Evolutionary conservation across 495 filamentous ascomycete species (phyloP), one percentile per base, ranked within the genome.

Genomic region (Hypomontagnella monticulosa): DNA sequence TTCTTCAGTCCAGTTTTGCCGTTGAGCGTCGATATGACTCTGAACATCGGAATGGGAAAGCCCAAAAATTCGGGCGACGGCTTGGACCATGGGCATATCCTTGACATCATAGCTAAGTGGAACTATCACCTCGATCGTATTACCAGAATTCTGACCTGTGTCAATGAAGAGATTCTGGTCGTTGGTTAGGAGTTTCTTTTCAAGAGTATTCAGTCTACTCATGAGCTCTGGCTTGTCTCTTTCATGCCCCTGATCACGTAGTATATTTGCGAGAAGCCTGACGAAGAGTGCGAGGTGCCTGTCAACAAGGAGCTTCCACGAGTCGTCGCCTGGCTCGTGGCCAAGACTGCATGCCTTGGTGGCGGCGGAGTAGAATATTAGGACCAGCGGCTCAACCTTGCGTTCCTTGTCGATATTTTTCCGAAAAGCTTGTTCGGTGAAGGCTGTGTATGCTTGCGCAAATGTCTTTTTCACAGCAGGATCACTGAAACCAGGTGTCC

Each of bases 251-350:
- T 92, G 83, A 61, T 91, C 89, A 69, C 89, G 92, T 63, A 98
- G 75, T 20, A 91, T 90, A 64, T 87, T 83, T 65, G 85, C 87
- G 62, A 98, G 86, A 16, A 99, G 83, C 40, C 96, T 88, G 63
- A 99, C 88, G 71, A 99, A 98, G 44, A 99, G 85, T 27, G 96
- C 96, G 61, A 98, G 87, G 74, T 99, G 96, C 50, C 93, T 85
- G 71, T 99, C 96, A 10, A 95, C 93, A 77, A 98, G 88, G 41
- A 89, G 81, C 78, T 93, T 97, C 93, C 93, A 98, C 38, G 85
- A 85, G 73, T 96, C 91, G 76, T 97, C 93, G n/a, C 89, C 89
- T 1, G 87, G 82, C 4, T 85, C 77, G 73, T 92, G 94, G 43
- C 92, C 91, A 61, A 93, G 93, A 66, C 85, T 81, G 61, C 97